phyloP scores from a whole-genome alignment of 2,329 filamentous ascomycete species.

The Akanthomyces muscarius region DNA sequence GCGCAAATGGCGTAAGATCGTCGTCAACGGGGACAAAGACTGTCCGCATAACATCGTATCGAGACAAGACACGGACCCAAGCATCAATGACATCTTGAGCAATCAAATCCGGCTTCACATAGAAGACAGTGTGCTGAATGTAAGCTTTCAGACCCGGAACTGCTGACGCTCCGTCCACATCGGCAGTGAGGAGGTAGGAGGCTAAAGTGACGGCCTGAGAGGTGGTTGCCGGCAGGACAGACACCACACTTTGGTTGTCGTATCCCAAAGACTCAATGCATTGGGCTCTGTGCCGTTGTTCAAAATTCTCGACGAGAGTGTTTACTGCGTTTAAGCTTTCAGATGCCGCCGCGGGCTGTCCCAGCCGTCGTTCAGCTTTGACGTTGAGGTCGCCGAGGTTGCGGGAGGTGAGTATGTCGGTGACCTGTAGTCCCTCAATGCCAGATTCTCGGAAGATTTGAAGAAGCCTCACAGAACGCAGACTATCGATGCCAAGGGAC shows the following conservation, averaged over 20 bases:
- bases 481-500: slow-evolving; percentile 1
- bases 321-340: neutral
- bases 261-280: slow-evolving; percentile 1
- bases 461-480: slow-evolving; percentile 7
- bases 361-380: neutral
- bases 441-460: slow-evolving; percentile 2
- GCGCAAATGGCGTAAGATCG: slow-evolving; percentile 3
- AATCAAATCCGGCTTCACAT: neutral
- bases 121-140: neutral
- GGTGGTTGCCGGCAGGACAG: slow-evolving; percentile 3
- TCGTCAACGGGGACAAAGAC: slow-evolving; percentile 9
- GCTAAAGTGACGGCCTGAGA: slow-evolving; percentile 6
- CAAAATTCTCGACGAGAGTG: neutral
- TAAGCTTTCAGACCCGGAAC: neutral
- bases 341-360: neutral
- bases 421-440: slow-evolving; percentile 5
- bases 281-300: neutral
- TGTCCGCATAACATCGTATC: slow-evolving; percentile 1
- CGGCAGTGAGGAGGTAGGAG: slow-evolving; percentile 1
- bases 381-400: slow-evolving; percentile 5
- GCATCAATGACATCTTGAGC: neutral
- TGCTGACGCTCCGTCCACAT: neutral
- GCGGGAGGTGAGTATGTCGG: slow-evolving; percentile 1
- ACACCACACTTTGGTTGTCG: neutral
- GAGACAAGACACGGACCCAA: slow-evolving; percentile 6